Conservation (phyloP, 2,329 filamentous ascomycete species). For the Byssothecium circinans region DNA sequence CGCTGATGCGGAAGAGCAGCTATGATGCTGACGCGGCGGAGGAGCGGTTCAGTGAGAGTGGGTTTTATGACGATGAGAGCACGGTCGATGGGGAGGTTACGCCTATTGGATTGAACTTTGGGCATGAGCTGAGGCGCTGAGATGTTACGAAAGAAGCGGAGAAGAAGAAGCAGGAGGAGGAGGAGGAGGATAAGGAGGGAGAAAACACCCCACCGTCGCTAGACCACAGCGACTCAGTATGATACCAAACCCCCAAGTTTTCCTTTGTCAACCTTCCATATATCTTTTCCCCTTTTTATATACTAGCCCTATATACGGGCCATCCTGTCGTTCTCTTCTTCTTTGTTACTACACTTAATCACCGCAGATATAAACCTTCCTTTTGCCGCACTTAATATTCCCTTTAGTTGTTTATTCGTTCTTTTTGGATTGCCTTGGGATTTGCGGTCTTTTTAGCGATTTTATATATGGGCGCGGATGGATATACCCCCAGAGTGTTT, state of each 20-base stretch:
- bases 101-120: conserved; percentile 38
- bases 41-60: conserved; percentile 49
- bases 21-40: conserved; percentile 64
- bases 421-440: background rate
- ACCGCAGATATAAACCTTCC: background rate
- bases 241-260: background rate
- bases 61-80: conserved; percentile 55
- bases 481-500: conserved; percentile 26
- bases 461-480: conserved; percentile 18
- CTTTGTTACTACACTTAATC: too few relatives aligned
- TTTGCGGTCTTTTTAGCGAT: conserved; percentile 13
- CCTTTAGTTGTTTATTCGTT: background rate
- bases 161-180: too few relatives aligned
- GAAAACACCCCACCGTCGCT: background rate
- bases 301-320: background rate
- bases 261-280: conserved; percentile 5
- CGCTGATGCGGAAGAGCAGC: conserved; percentile 56
- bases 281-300: background rate
- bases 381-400: background rate
- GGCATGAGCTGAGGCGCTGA: conserved; percentile 26
- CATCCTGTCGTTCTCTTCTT: conserved; percentile 3
- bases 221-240: conserved; percentile 3
- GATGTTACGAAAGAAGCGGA: background rate
- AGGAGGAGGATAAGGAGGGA: too few relatives aligned
- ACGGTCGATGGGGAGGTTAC: conserved; percentile 45